A percentile compares a stretch with the other conserved stretches of the same genome.
Evolutionary conservation across 345 rosid genomes (phyloP).

Genomic region (Brassica napus): Da-Ae NC_063447.1:45712501-45713000

Average conservation of each 20-base stretch:
- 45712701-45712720: slow-evolving; percentile 46
- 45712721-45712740: slow-evolving; percentile 75
- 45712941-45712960: too few relatives aligned
- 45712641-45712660: slow-evolving; percentile 73
- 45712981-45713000: too few relatives aligned
- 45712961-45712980: too few relatives aligned
- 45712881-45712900: slow-evolving; percentile 60
- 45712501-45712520: slow-evolving; percentile 43
- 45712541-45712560: slow-evolving; percentile 50
- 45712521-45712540: slow-evolving; percentile 38
- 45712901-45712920: too few relatives aligned
- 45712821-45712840: slow-evolving; percentile 56
- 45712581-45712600: slow-evolving; percentile 61
- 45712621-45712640: slow-evolving; percentile 43
- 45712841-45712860: slow-evolving; percentile 56
- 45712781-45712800: slow-evolving; percentile 50
- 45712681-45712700: slow-evolving; percentile 12
- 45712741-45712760: slow-evolving; percentile 61
- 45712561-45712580: slow-evolving; percentile 63
- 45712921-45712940: too few relatives aligned
- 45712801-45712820: slow-evolving; percentile 40
- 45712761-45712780: slow-evolving; percentile 37
- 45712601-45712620: slow-evolving; percentile 52
- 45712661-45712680: slow-evolving; percentile 41
- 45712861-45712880: slow-evolving; percentile 67